These are phyloP conservation scores for Penicillium herquei DNA, from an alignment of 495 filamentous ascomycete species.

Conservation along the genomic window DNA sequence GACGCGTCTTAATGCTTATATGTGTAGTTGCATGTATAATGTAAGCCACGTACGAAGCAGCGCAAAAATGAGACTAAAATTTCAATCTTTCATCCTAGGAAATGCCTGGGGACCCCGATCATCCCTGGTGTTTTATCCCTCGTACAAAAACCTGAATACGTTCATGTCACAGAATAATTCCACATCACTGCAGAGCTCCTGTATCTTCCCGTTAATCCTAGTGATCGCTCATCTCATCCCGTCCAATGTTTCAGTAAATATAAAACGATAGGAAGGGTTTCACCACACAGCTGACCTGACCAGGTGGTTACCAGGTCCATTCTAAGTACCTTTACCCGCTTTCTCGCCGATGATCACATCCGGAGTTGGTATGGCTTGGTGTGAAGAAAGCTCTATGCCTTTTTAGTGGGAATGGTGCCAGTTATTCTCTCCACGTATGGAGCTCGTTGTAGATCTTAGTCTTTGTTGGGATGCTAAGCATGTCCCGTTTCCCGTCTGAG, in stretches of 20 bases:
- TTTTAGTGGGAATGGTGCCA: constrained; percentile 2
- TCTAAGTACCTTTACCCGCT: neutral
- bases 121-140: neutral
- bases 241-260: constrained; percentile 13
- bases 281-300: constrained; percentile 6
- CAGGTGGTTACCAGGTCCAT: neutral
- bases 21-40: no score
- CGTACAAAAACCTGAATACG: no score
- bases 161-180: no score
- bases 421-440: neutral
- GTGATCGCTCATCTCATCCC: constrained; percentile 2
- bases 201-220: neutral
- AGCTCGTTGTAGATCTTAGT: constrained; percentile 12
- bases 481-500: neutral
- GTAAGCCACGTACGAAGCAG: neutral
- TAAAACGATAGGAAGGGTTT: constrained; percentile 22
- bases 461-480: constrained; percentile 6
- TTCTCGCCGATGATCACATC: constrained; percentile 12
- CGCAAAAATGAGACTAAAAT: neutral
- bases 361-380: neutral
- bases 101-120: neutral
- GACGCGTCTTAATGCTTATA: no score
- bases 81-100: neutral
- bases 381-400: constrained; percentile 8
- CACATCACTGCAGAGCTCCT: neutral